Evolutionary conservation across 106 monocot genomes (phyloP).

Genomic region (Hemerocallis citrina): DNA sequence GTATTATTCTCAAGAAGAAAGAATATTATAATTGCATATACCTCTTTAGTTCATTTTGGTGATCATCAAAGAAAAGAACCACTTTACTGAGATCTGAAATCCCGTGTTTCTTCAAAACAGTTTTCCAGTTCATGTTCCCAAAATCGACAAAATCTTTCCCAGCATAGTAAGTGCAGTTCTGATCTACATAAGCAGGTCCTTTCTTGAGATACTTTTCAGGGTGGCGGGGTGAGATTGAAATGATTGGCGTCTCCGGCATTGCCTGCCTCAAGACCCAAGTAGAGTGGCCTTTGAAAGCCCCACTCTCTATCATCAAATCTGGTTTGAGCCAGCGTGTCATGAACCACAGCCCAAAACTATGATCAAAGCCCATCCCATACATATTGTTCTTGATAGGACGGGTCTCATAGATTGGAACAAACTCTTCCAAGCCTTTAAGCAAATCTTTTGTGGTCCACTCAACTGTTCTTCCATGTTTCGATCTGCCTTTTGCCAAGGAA

Average conservation of each 20-base stretch:
- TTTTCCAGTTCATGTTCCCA: conserved; percentile 64
- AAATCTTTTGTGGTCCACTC: conserved; percentile 82
- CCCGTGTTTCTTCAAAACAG: conserved; percentile 65
- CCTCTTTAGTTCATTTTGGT: conserved; percentile 98
- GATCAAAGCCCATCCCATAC: conserved; percentile 99
- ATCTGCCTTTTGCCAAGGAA: conserved; percentile 86
- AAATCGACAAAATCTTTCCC: conserved; percentile 97
- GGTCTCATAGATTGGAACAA: conserved; percentile 87
- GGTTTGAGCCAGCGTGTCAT: conserved; percentile 88
- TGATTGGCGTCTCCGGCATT: conserved; percentile 58
- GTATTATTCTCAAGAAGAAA: neutral
- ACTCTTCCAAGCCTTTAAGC: conserved; percentile 87
- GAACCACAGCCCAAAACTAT: conserved; percentile 99
- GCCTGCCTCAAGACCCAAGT: conserved; percentile 96
- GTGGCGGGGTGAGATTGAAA: conserved; percentile 84
- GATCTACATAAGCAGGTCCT: conserved; percentile 92
- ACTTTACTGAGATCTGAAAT: conserved; percentile 59
- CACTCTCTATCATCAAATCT: conserved; percentile 91
- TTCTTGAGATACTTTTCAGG: conserved; percentile 89
- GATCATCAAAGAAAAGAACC: conserved; percentile 92
- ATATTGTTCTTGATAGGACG: conserved; percentile 95
- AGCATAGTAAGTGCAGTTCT: conserved; percentile 87
- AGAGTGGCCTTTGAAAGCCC: conserved; percentile 94
- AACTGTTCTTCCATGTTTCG: conserved; percentile 83
- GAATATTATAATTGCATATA: conserved; percentile 7